Conservation (phyloP, 306 rosid species). For the Purshia tridentata region DNA sequence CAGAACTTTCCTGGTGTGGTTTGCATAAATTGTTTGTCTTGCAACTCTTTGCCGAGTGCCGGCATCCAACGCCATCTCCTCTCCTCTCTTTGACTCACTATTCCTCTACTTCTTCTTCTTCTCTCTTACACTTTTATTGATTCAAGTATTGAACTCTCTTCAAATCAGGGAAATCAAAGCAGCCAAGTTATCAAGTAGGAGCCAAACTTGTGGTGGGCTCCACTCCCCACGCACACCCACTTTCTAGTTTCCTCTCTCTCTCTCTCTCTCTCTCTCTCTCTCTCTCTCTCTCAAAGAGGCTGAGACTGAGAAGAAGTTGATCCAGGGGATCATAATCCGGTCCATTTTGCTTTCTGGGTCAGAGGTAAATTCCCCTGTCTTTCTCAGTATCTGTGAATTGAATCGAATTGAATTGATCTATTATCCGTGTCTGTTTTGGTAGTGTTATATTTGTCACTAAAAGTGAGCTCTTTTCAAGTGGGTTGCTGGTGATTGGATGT, state of each 20-base stretch:
- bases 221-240: not conserved
- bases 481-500: not conserved
- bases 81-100: constrained; percentile 1
- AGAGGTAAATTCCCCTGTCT: constrained; percentile 9
- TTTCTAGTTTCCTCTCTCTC: not conserved
- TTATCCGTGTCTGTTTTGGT: not conserved
- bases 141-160: not conserved
- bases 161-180: constrained; percentile 6
- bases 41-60: constrained; percentile 1
- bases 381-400: not conserved
- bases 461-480: constrained; percentile 11
- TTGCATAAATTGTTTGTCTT: constrained; percentile 1
- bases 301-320: constrained; percentile 11
- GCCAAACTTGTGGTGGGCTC: constrained; percentile 4
- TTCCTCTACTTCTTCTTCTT: not conserved
- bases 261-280: not conserved
- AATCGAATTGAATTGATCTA: constrained; percentile 1
- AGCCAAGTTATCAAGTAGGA: not conserved
- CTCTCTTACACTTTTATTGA: not conserved
- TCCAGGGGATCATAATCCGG: constrained; percentile 11
- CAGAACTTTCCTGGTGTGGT: constrained; percentile 8
- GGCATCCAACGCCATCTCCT: constrained; percentile 7
- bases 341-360: constrained; percentile 10
- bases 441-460: not conserved
- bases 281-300: not conserved